Conservation (phyloP, 1,284 basidiomycete species). For the Trametes pubescens region DNA sequence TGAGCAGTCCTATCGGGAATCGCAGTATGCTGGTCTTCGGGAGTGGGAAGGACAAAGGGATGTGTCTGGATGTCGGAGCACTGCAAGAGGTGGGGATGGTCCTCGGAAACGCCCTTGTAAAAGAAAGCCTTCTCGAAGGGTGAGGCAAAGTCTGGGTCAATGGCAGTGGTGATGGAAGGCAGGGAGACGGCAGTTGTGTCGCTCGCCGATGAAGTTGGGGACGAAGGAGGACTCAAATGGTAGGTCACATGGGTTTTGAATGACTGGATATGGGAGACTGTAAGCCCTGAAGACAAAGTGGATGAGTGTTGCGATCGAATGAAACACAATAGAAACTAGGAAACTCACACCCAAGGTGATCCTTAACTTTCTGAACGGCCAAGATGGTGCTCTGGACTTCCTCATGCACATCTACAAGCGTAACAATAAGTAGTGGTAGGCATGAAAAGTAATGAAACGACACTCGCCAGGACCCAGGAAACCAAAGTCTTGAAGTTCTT, state of each 20-base stretch:
- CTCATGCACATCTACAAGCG: slow-evolving; percentile 16
- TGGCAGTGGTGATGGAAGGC: too few species aligned
- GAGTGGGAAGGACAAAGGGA: slow-evolving; percentile 27
- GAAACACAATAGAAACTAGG: slow-evolving; percentile 11
- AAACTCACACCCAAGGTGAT: slow-evolving; percentile 15
- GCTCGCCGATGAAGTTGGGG: slow-evolving; percentile 4
- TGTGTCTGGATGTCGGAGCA: slow-evolving; percentile 25
- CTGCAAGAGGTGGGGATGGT: slow-evolving; percentile 25
- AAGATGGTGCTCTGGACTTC: slow-evolving; percentile 16
- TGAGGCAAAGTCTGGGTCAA: slow-evolving; percentile 17
- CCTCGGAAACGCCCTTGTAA: slow-evolving; percentile 24
- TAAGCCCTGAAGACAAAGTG: slow-evolving; percentile 20
- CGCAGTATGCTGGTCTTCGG: slow-evolving; percentile 20
- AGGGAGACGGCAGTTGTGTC: slow-evolving; percentile 13
- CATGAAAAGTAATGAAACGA: slow-evolving; percentile 15
- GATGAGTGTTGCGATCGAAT: slow-evolving; percentile 9
- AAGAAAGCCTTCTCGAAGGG: slow-evolving; percentile 11
- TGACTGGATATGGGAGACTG: slow-evolving; percentile 8
- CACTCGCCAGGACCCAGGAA: slow-evolving; percentile 25
- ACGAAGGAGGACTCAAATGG: slow-evolving; percentile 5
- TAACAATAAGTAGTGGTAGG: slow-evolving; percentile 16
- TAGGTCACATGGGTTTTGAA: neutral
- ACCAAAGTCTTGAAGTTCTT: slow-evolving; percentile 18
- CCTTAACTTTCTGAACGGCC: neutral
- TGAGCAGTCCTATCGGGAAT: slow-evolving; percentile 23